Evolutionary conservation across 2,329 filamentous ascomycete genomes (phyloP), one percentile per base, ranked within the genome.

Genomic region (Colletotrichum caudatum): DNA sequence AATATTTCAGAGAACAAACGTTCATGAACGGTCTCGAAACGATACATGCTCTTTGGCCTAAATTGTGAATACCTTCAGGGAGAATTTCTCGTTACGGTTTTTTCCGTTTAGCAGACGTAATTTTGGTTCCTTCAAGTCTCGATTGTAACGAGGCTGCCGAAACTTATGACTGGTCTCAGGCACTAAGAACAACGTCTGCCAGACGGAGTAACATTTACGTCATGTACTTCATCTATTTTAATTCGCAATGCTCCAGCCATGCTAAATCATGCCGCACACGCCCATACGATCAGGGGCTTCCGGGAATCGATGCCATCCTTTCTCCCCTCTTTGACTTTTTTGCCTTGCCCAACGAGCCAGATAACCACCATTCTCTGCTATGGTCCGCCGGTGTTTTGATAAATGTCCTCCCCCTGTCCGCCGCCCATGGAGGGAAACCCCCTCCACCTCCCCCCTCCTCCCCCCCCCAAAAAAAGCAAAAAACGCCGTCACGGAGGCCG

Each of bases 401-500:
- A 48, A 39, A 57, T 62, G 37, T 6, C 44, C 44, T n/a, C 20
- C 44, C 41, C 44, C 18, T 44, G 5, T 5, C 44, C 56, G 11
- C 39, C 26, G 57, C 46, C n/a, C 39, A 69, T 33, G 12, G 3
- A 14, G 12, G 2, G 2, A 39, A 20, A n/a, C n/a, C n/a, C n/a
- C n/a, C n/a, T n/a, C n/a, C n/a, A n/a, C n/a, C n/a, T n/a, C n/a
- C n/a, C n/a, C n/a, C n/a, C n/a, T n/a, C n/a, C n/a, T n/a, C n/a
- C n/a, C n/a, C n/a, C n/a, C n/a, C n/a, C n/a, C n/a, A n/a, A n/a
- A 71, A 3, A 46, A n/a, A 4, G n/a, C 0, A 23, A 12, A 37
- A 71, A 75, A 78, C 74, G 35, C 69, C 53, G 39, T 67, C 37
- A 71, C 69, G 69, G 64, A 54, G 53, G 69, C 69, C 69, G 69